Evolutionary conservation across 1,139 yeast genomes (phyloP), one percentile per base, ranked within the genome.

Genomic region (Kodamaea plutei): DNA sequence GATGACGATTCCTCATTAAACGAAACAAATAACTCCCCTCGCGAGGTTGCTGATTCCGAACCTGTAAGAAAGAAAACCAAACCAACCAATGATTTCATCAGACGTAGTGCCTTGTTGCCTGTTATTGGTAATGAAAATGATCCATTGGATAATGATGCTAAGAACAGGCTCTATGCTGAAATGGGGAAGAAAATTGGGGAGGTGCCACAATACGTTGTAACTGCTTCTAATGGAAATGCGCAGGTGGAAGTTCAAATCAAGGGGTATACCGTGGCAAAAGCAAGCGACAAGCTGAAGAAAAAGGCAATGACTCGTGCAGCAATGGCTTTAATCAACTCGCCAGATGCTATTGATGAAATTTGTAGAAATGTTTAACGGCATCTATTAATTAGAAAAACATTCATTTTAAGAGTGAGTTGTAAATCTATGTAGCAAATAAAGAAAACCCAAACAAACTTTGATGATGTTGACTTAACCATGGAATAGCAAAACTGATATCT

Each of bases 281-380:
- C 69, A 2, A 43, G 43, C 20, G 76, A 69, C 34, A 45, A 44
- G n/a, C 62, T 64, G 23, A 70, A 71, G 41, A 61, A 61, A 38
- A 59, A 50, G 35, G 75, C 74, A 2, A 59, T 64, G 51, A 63
- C 71, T 4, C 52, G 64, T 35, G 75, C 73, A 14, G 77, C 79
- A 2, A 63, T 61, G 52, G 62, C 68, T 15, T 48, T 73, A 8
- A 45, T 72, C 28, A 58, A 64, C 26, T 49, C 63, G 38, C 50
- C 54, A 25, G 44, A 45, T 11, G 58, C 61, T 15, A 43, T 62
- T 28, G 45, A 48, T 13, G 57, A 47, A 29, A 43, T 54, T 27
- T 30, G 34, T 14, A 31, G 38, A 26, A 35, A 35, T 31, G 32
- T 35, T 18, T 30, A 30, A 23, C 20, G 26, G n/a, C n/a, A n/a